Base-by-base conservation (phyloP, 495 filamentous ascomycete species). In the Elaphomyces granulatus region DNA sequence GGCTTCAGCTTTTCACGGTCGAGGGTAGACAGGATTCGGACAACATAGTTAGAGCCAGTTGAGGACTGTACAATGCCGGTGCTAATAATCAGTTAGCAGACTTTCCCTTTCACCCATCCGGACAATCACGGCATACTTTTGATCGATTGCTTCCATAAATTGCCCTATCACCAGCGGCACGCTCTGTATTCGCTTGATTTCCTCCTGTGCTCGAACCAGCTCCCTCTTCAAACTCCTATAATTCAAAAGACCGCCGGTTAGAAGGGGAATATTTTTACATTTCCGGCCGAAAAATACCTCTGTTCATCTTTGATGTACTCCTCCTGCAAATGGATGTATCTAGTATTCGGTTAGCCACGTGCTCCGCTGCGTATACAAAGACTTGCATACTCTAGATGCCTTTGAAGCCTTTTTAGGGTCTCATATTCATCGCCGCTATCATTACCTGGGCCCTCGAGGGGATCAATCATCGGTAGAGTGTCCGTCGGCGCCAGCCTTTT, bases 301-400 rank as follows among this genome's bases (percentile, higher is more conserved):
- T 98, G 90, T 70, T 98, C 90, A 73, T 98, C 92, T 68, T 98
- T 98, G 74, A 98, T 98, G 66, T 96, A 98, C 59, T 98, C 92
- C 66, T 98, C 90, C 64, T 98, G 90, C 47, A 98, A 73, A 58
- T 93, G 81, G 56, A 98, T 95, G 63, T 94, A 94, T 58, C 81
- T 86, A 45, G 37, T 28, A 28, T 6, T n/a, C 9, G 17, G 34
- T 26, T 30, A 33, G 30, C 17, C 55, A 71, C 47, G 71, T 59
- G 48, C 43, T 28, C 17, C 18, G 30, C 33, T 15, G 14, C 16
- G 34, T 8, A 15, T 18, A 19, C 4, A 37, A 30, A 19, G 1
- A 31, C 30, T 26, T 10, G 52, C 72, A 54, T 72, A 90, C 81
- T 98, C 90, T 35, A 98, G 71, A 64, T 95, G 87, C 55, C 92